These are phyloP conservation scores for Hygrophoropsis aurantiaca DNA, from an alignment of 768 basidiomycete genomes.

Conservation along the genomic window DNA sequence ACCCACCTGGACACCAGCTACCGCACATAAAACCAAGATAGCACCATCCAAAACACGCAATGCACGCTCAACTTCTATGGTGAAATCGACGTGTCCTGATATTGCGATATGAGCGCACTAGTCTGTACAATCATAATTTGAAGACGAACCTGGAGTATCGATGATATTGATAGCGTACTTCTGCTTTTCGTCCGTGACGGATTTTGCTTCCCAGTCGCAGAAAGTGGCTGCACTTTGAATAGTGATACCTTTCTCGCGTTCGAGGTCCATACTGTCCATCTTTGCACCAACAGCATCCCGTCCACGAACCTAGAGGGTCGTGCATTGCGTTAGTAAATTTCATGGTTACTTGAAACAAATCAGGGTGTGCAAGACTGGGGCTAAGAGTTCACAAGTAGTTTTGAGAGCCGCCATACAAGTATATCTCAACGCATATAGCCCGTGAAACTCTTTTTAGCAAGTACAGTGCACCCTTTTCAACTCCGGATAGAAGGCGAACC, in stretches of 20 bases:
- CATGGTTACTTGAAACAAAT: not conserved
- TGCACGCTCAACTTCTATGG: slow-evolving; percentile 97
- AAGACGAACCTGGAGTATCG: slow-evolving; percentile 83
- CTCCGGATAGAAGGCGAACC: slow-evolving; percentile 47
- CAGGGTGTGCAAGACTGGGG: slow-evolving; percentile 6
- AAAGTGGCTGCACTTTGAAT: slow-evolving; percentile 99
- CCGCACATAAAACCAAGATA: slow-evolving; percentile 93
- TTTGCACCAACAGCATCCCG: slow-evolving; percentile 96
- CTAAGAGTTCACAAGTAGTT: slow-evolving; percentile 1
- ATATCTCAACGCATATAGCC: not conserved
- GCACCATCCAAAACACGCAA: slow-evolving; percentile 96
- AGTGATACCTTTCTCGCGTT: slow-evolving; percentile 98
- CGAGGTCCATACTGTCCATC: slow-evolving; percentile 99
- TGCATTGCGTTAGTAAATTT: not conserved
- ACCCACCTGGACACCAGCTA: slow-evolving; percentile 88
- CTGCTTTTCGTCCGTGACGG: slow-evolving; percentile 60
- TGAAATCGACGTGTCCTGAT: slow-evolving; percentile 97
- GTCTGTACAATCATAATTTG: not conserved
- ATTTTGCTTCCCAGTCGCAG: slow-evolving; percentile 87
- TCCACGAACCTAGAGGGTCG: slow-evolving; percentile 74
- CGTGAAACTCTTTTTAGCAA: not conserved
- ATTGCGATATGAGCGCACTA: not conserved
- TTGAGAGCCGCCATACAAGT: not conserved
- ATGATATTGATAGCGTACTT: slow-evolving; percentile 97
- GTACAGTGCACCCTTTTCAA: slow-evolving; percentile 6